Conservation (phyloP, 805 yeast species). For the Wickerhamomyces alni region DNA sequence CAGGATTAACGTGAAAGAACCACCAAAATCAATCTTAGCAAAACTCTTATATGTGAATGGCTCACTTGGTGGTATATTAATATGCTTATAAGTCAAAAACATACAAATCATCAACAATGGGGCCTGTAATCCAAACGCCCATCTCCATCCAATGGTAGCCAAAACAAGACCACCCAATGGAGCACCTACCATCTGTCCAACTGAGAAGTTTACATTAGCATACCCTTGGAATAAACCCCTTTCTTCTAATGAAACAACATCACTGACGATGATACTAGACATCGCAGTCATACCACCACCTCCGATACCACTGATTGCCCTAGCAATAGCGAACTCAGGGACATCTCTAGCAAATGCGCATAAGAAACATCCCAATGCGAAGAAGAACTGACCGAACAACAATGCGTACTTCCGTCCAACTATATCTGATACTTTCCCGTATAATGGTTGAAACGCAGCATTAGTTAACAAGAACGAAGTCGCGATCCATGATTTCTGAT, state of each 20-base stretch:
- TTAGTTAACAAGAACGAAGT: slow-evolving; percentile 61
- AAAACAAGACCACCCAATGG: slow-evolving; percentile 33
- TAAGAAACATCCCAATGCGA: slow-evolving; percentile 37
- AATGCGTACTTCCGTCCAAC: slow-evolving; percentile 44
- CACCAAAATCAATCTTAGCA: slow-evolving; percentile 31
- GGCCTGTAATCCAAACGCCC: slow-evolving; percentile 33
- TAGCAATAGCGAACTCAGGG: slow-evolving; percentile 36
- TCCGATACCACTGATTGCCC: slow-evolving; percentile 53
- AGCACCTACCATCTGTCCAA: slow-evolving; percentile 35
- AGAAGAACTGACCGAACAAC: slow-evolving; percentile 35
- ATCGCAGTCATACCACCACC: slow-evolving; percentile 49
- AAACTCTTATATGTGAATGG: slow-evolving; percentile 24
- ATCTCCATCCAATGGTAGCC: slow-evolving; percentile 32
- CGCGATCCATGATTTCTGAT: slow-evolving; percentile 58
- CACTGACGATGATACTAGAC: slow-evolving; percentile 46
- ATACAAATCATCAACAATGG: slow-evolving; percentile 25
- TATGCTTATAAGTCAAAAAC: slow-evolving; percentile 17
- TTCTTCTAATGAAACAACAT: slow-evolving; percentile 43
- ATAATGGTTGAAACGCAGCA: slow-evolving; percentile 65
- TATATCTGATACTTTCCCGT: slow-evolving; percentile 63
- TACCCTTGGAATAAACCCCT: slow-evolving; percentile 49
- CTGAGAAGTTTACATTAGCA: slow-evolving; percentile 31
- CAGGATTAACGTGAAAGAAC: slow-evolving; percentile 27
- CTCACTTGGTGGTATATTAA: slow-evolving; percentile 4
- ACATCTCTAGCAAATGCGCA: slow-evolving; percentile 35